Base-by-base conservation (phyloP, 768 basidiomycete species). In the Trametes maxima region DNA sequence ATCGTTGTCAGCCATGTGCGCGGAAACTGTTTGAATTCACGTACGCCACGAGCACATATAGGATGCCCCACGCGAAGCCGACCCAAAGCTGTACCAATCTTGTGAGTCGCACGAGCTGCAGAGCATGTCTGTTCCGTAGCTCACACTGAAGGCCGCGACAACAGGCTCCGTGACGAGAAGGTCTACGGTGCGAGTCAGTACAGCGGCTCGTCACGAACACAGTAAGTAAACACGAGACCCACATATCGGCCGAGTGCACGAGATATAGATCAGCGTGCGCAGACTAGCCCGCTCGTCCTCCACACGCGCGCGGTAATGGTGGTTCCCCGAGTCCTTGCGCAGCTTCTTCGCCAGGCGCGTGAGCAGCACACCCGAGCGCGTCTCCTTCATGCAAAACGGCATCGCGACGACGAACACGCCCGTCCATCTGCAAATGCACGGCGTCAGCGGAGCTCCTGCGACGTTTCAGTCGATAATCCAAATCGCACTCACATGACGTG, bases 31-130 rank as follows among this genome's bases (percentile, higher is more conserved):
- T 33, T 33, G 3, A 8, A 33, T 33, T 33, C 4, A 56, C 65
- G 45, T 66, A 87, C 85, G 84, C 83, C 33, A 90, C 77, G 69
- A 92, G 74, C 55, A 84, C 85, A 67, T 83, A 94, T 21, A 87
- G 71, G 5, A 91, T 82, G 0, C 91, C 91, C 90, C 91, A 94
- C 0, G 82, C 80, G 60, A 93, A 85, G 53, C 86, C 85, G 33
- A 86, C 74, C 88, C 87, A 88, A n/a, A 88, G 68, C 86, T 90
- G 71, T 12, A 24, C 35, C 13, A 22, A 42, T 2, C 37, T 36
- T 36, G 22, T 36, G n/a, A 46, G 47, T 85, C 3, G 3, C 21
- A 12, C 10, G 8, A 7, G 40, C 7, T 6, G 68, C 17, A 33
- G 14, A 25, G 1, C 43, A 2, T 12, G 46, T 43, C 5, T 24